Conservation (phyloP, 768 basidiomycete species). For the Fomitopsis serialis region DNA sequence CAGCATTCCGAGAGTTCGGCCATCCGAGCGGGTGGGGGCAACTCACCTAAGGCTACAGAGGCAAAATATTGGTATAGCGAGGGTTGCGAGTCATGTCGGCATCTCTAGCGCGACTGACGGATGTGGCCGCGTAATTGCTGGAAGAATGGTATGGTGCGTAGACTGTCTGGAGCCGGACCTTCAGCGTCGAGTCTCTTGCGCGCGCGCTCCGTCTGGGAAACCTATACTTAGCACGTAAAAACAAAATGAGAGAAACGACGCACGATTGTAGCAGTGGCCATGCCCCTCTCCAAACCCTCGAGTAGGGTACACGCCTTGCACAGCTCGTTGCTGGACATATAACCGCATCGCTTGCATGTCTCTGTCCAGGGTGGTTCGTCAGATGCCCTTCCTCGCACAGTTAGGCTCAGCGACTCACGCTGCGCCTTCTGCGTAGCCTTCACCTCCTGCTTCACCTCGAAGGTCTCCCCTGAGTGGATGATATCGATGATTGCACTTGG, state of each 20-base stretch:
- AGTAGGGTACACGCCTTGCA: constrained; percentile 91
- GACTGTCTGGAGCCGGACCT: constrained; percentile 56
- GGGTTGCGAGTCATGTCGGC: not conserved
- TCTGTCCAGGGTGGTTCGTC: constrained; percentile 40
- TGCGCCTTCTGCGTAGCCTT: constrained; percentile 78
- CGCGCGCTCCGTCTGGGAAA: constrained; percentile 56
- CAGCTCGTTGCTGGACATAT: constrained; percentile 95
- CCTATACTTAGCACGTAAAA: too few relatives aligned
- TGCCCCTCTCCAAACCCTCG: constrained; percentile 85
- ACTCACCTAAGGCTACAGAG: not conserved
- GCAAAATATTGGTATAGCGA: not conserved
- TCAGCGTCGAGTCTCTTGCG: constrained; percentile 56
- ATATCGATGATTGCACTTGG: constrained; percentile 97
- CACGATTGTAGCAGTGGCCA: constrained; percentile 46
- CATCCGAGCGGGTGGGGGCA: too few relatives aligned
- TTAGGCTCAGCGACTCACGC: constrained; percentile 47
- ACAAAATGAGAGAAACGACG: constrained; percentile 25
- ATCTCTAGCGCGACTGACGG: not conserved
- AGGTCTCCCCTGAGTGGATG: constrained; percentile 92
- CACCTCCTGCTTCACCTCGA: constrained; percentile 82
- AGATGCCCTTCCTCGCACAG: not conserved
- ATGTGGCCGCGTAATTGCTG: constrained; percentile 26
- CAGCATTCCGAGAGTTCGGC: too few relatives aligned
- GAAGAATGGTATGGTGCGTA: constrained; percentile 76
- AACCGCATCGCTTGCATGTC: constrained; percentile 88